Evolutionary conservation across 306 rosid species (phyloP), one percentile per base, ranked within the genome.

Genomic region (Hylodesmum podocarpum): DNA sequence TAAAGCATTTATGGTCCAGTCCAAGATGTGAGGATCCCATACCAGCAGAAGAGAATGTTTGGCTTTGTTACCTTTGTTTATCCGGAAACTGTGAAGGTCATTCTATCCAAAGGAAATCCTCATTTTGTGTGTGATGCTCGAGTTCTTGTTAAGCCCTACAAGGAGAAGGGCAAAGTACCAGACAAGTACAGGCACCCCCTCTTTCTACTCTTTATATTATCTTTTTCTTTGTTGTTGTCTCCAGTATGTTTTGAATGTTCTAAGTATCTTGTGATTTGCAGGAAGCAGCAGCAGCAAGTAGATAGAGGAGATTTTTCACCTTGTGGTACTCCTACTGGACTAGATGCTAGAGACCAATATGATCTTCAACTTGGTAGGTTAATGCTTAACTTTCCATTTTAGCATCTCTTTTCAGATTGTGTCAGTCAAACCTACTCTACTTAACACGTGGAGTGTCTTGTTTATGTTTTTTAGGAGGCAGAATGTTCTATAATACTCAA

Each of bases 21-120:
- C 55, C 97, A 95, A 84, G 99, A 95, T n/a, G 99, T 95, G 89
- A 89, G 99, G 83, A 95, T 95, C 67, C 99, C 99, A 24, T 95
- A 95, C 61, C 99, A 95, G 83, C 99, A 95, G 86, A 95, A 95
- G 87, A 69, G 99, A 14, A 95, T 95, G 99, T 95, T 95, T 81
- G 99, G 99, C 0, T 95, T 95, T 65, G 99, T 95, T 5, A 95
- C 99, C 3, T 95, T 95, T 51, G 92, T 95, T 67, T 95, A 86
- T 41, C 90, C 99, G 0, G 99, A 92, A 71, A 95, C 99, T 0
- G 97, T 95, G 88, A 95, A 95, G 90, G 91, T 89, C 25, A 92
- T 92, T 54, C 80, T 95, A 68, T 93, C 97, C 1, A 95, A 95
- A 69, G 99, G 99, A 64, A 95, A 95, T 77, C 99, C 99, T 50